phyloP scores from a whole-genome alignment of 768 basidiomycete species.

The Trametes villosa region DNA sequence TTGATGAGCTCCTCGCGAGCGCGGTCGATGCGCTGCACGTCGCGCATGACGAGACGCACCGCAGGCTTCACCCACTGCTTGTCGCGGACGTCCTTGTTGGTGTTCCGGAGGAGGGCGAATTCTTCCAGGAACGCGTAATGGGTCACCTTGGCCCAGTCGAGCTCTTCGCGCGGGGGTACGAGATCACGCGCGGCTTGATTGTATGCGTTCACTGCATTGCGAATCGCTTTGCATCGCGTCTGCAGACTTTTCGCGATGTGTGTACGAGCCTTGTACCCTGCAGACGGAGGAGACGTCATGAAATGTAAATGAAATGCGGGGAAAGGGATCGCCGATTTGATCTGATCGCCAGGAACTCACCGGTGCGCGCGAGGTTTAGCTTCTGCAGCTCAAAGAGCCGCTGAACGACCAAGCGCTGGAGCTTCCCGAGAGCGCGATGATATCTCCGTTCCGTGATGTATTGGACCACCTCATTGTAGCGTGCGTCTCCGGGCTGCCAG shows the following conservation, averaged over 20 bases:
- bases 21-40: background rate
- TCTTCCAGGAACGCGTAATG: slow-evolving; percentile 36
- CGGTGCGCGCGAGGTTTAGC: slow-evolving; percentile 40
- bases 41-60: background rate
- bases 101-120: slow-evolving; percentile 35
- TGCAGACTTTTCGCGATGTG: slow-evolving; percentile 38
- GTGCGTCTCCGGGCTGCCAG: slow-evolving; percentile 32
- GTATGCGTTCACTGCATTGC: slow-evolving; percentile 34
- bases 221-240: slow-evolving; percentile 28
- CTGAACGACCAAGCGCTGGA: slow-evolving; percentile 40
- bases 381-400: slow-evolving; percentile 45
- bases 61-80: slow-evolving; percentile 30
- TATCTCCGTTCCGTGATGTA: slow-evolving; percentile 31
- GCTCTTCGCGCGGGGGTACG: slow-evolving; percentile 23
- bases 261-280: slow-evolving; percentile 23
- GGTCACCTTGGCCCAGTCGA: slow-evolving; percentile 33
- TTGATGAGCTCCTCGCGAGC: background rate
- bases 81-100: slow-evolving; percentile 27
- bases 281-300: no score
- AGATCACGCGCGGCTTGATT: slow-evolving; percentile 33
- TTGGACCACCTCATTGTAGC: slow-evolving; percentile 28
- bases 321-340: no score
- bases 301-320: no score
- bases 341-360: slow-evolving; percentile 29
- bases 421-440: slow-evolving; percentile 35